These are phyloP conservation scores for Helianthus annuus DNA, from an alignment of 129 eudicot genomes.

Conservation along the genomic window DNA sequence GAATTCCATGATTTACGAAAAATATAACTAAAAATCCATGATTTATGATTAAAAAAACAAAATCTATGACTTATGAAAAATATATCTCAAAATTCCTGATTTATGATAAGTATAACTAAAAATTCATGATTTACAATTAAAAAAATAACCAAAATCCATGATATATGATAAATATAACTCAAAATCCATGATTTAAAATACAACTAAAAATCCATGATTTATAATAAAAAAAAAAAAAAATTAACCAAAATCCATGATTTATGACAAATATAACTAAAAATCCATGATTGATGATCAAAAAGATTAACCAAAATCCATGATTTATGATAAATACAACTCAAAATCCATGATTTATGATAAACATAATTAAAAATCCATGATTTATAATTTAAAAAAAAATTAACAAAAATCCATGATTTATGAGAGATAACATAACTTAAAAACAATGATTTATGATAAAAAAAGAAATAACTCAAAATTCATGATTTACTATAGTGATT, in stretches of 20 bases:
- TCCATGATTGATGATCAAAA: background rate
- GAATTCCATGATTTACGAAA: background rate
- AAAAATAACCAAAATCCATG: too few relatives aligned
- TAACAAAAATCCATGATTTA: background rate
- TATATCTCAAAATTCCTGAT: background rate
- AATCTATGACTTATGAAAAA: too few relatives aligned
- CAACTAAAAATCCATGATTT: too few relatives aligned
- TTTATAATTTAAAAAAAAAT: background rate
- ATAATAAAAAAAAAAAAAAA: too few relatives aligned
- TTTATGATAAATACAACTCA: slow-evolving; percentile 1
- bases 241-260: background rate
- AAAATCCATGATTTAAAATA: too few relatives aligned
- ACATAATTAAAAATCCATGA: background rate
- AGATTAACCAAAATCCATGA: background rate
- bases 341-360: too few relatives aligned
- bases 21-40: too few relatives aligned
- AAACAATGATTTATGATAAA: too few relatives aligned
- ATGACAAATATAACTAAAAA: too few relatives aligned
- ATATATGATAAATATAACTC: too few relatives aligned
- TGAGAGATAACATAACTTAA: background rate
- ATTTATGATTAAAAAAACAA: background rate
- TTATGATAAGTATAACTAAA: too few relatives aligned
- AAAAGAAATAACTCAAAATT: background rate
- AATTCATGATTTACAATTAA: too few relatives aligned
- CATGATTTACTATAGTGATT: background rate